Percentiles rank a stretch among this genome's conserved stretches.
Conservation (phyloP, 495 filamentous ascomycete genomes). For the Daldinia concentrica region DNA sequence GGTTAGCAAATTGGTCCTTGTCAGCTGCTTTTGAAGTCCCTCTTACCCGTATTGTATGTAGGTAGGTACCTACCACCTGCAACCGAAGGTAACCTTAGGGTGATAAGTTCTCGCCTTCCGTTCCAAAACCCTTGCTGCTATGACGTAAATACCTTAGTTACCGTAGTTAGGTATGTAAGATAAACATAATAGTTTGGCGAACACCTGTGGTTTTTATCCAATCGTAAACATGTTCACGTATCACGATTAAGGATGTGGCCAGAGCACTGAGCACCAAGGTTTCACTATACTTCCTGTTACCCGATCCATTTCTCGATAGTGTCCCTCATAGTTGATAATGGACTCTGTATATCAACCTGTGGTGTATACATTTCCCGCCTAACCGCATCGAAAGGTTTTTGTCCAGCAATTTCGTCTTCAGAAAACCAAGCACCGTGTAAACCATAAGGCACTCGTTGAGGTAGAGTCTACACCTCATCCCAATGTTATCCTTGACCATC, state of each 20-base stretch:
- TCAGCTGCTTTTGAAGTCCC: neutral
- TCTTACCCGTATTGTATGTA: neutral
- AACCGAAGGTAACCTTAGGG: neutral
- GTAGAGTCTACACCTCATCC: too few relatives aligned
- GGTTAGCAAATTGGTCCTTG: neutral
- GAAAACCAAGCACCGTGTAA: conserved; percentile 73
- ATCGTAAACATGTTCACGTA: neutral
- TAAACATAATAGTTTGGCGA: neutral
- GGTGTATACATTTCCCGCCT: conserved; percentile 26
- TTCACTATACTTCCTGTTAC: conserved; percentile 18
- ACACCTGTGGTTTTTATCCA: neutral
- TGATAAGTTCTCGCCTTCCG: neutral
- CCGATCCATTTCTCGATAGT: conserved; percentile 32
- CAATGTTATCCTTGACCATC: too few relatives aligned
- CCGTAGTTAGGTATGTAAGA: too few relatives aligned
- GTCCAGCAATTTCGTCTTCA: conserved; percentile 61
- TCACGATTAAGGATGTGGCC: neutral
- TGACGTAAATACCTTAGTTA: neutral
- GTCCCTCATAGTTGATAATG: conserved; percentile 33
- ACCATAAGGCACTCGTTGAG: conserved; percentile 72
- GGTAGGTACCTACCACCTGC: neutral
- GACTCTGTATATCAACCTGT: conserved; percentile 28
- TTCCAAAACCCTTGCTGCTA: neutral
- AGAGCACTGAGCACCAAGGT: neutral
- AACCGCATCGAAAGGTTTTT: conserved; percentile 44